Evolutionary conservation across 805 yeast genomes (phyloP), one percentile per base, ranked within the genome.

Genomic region (Ogataea saltuana): DNA sequence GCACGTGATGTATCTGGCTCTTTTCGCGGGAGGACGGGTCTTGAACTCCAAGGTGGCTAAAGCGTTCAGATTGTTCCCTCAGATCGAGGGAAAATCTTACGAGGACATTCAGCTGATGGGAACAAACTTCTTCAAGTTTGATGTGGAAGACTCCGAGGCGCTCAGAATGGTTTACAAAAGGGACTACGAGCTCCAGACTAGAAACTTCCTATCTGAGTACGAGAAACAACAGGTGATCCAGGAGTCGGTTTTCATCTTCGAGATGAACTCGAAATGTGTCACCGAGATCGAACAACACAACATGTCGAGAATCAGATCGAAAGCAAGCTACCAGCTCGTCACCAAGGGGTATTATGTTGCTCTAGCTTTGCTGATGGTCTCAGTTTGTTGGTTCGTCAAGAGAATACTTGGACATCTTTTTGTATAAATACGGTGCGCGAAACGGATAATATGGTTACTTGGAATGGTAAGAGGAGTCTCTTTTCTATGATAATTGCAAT

Each of bases 11-110:
- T 87, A 87, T 64, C 67, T 87, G 58, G 95, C 93, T 0, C 72
- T 87, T 39, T 87, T 87, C 68, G 95, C 95, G 2, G 96, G 96
- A 39, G 95, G 95, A 13, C 72, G 81, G 49, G 71, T 87, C 25
- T 74, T 88, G 78, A 69, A 83, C 46, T 80, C 89, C 0, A 76
- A 81, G 13, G 64, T 87, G 21, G 70, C 81, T 39, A 78, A 75
- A 55, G 82, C 88, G 18, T 67, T 83, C 5, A 87, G 89, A 2
- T 64, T 86, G 43, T 85, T 85, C 72, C 95, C 95, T 8, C 81
- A 82, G 53, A 76, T 82, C 35, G 77, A 77, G 42, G 88, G 87
- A 20, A 70, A 79, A 52, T 62, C 77, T n/a, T 80, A 78, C 41
- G 82, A 75, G 37, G 88, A 85, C 42, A 74, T 84, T 36, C 74